Evolutionary conservation across 345 rosid species (phyloP).

Genomic region (Crucihimalaya himalaica): DNA sequence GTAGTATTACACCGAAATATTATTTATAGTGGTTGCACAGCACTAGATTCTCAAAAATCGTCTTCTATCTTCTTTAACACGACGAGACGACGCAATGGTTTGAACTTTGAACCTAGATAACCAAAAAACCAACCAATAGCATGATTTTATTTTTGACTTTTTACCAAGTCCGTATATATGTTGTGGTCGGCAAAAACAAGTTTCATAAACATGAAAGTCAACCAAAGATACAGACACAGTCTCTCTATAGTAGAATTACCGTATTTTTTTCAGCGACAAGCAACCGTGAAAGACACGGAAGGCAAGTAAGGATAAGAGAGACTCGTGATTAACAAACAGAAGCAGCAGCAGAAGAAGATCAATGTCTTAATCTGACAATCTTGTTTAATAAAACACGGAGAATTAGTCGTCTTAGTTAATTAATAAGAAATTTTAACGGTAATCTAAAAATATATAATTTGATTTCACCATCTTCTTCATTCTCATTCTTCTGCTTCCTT

Average conservation of each 20-base stretch:
- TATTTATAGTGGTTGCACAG: too few relatives aligned
- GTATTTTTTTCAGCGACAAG: background rate
- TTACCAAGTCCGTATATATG: background rate
- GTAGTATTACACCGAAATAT: too few relatives aligned
- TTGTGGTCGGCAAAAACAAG: constrained; percentile 21
- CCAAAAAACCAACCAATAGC: background rate
- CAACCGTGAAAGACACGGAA: constrained; percentile 40
- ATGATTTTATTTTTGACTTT: background rate
- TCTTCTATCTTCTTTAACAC: background rate
- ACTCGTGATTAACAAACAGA: constrained; percentile 20
- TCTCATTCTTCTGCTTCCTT: constrained; percentile 20
- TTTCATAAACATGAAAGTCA: constrained; percentile 24
- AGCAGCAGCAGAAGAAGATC: constrained; percentile 17
- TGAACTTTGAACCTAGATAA: background rate
- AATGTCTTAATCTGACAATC: constrained; percentile 33
- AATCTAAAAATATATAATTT: background rate
- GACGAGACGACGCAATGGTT: background rate
- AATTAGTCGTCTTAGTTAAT: constrained; percentile 7
- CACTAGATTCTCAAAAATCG: background rate
- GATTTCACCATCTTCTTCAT: background rate
- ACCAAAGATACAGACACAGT: constrained; percentile 10
- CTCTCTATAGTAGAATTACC: constrained; percentile 13
- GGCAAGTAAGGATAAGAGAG: constrained; percentile 6
- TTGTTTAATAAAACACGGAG: background rate
- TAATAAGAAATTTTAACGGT: background rate